A percentile compares a stretch with the other conserved stretches of the same genome.
These are phyloP conservation scores for Logfia minima DNA, from an alignment of 129 eudicot genomes.

Conservation along the genomic window DNA sequence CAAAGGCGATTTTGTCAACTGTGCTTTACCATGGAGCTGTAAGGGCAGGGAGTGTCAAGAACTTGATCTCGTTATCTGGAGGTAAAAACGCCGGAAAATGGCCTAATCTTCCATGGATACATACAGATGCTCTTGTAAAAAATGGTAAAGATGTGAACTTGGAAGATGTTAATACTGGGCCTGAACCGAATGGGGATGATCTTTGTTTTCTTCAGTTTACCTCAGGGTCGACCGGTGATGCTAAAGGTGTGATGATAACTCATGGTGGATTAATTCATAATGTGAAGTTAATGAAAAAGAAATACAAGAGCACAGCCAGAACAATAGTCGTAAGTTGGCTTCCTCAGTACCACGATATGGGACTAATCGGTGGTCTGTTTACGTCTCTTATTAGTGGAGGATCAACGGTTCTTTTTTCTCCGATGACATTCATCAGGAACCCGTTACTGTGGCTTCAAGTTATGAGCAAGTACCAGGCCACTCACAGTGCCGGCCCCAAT, in stretches of 20 bases:
- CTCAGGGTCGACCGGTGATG: slow-evolving; percentile 94
- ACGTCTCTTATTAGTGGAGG: slow-evolving; percentile 80
- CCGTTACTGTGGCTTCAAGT: slow-evolving; percentile 76
- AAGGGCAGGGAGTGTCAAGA: slow-evolving; percentile 68
- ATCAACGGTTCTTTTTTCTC: slow-evolving; percentile 64
- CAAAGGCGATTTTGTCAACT: slow-evolving; percentile 82
- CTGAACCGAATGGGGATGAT: slow-evolving; percentile 48
- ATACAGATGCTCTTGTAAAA: slow-evolving; percentile 68
- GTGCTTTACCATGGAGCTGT: slow-evolving; percentile 73
- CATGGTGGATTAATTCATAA: slow-evolving; percentile 80
- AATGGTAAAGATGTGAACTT: slow-evolving; percentile 36
- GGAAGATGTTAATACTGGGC: slow-evolving; percentile 7
- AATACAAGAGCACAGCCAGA: slow-evolving; percentile 70
- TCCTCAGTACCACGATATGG: slow-evolving; percentile 95
- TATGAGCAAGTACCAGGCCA: slow-evolving; percentile 67
- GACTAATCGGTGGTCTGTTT: slow-evolving; percentile 82
- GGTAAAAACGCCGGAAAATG: slow-evolving; percentile 52
- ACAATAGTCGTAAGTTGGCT: slow-evolving; percentile 87
- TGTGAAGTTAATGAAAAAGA: slow-evolving; percentile 74
- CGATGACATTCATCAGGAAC: slow-evolving; percentile 69
- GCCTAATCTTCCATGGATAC: slow-evolving; percentile 87
- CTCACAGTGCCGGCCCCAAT: slow-evolving; percentile 92
- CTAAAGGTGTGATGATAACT: slow-evolving; percentile 89
- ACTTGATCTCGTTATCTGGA: slow-evolving; percentile 48
- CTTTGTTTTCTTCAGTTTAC: slow-evolving; percentile 85